Evolutionary conservation across 257 asterid genomes (phyloP), one percentile per base, ranked within the genome.

Genomic region (Forsythia viridissima): DNA sequence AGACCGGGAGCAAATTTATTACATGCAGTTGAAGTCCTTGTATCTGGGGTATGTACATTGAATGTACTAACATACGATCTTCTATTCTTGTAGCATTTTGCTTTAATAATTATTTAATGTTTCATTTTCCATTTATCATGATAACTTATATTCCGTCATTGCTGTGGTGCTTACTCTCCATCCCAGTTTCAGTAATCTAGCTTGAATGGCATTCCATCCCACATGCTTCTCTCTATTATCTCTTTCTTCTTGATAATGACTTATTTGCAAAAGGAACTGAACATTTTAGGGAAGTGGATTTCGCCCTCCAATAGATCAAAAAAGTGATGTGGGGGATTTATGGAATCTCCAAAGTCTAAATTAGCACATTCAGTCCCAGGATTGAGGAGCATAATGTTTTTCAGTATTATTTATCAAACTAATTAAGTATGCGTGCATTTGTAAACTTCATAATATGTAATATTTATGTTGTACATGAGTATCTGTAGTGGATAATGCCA

Each of bases 11-110:
- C 93, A 84, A 96, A 91, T 88, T 87, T 96, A 79, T 86, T 93
- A 84, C 95, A 88, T 87, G 98, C 99, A 12, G 92, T 93, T 76
- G 97, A 96, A 88, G 94, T 87, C 85, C 99, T 96, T 80, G 97
- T 92, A 44, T 93, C 97, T 71, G 97, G 95, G 97, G 99, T 96
- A 82, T 75, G 92, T 84, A 72, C 83, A 52, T 76, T 77, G 63
- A 73, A 44, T 77, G 70, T 63, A 73, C 75, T 30, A 30, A 70
- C 67, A 63, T 77, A 30, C 57, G 66, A 71, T 77, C 65, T 20
- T 21, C 70, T 48, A 59, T 48, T 63, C 4, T 34, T 79, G 44
- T 43, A 65, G 55, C 61, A 68, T 63, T 71, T 21, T 59, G 68
- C 36, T 59, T 20, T 59, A 59, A 24, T n/a, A 7, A 18, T 71